These are phyloP conservation scores for Prunus mira DNA, from an alignment of 306 rosid species.

Conservation along the genomic window DNA sequence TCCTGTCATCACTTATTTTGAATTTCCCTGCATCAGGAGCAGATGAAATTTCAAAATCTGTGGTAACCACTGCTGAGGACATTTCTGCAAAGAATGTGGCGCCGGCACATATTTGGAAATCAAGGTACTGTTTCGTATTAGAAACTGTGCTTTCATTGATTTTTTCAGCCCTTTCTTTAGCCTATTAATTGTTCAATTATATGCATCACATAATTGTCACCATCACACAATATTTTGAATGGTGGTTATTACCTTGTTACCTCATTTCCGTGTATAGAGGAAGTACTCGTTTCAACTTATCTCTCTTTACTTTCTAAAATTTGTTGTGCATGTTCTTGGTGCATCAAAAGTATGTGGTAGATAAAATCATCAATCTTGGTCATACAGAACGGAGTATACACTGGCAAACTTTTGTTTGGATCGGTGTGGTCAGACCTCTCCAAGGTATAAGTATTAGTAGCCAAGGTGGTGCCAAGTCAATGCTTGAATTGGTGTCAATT, in stretches of 20 bases:
- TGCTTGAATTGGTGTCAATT: neutral
- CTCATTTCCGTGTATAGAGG: neutral
- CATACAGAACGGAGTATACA: neutral
- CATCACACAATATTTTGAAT: neutral
- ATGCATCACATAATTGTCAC: slow-evolving; percentile 3
- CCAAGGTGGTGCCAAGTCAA: neutral
- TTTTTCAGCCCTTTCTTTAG: neutral
- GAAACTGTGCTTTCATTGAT: neutral
- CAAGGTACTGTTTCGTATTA: slow-evolving; percentile 57
- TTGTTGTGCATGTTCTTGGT: neutral
- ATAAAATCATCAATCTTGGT: slow-evolving; percentile 8
- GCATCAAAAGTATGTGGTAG: neutral
- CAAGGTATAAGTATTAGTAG: neutral
- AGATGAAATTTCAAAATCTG: slow-evolving; percentile 89
- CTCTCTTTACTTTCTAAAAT: neutral
- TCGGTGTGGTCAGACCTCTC: slow-evolving; percentile 7
- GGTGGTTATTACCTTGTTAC: neutral
- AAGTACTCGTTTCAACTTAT: neutral
- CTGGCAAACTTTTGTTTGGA: slow-evolving; percentile 1
- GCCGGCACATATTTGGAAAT: slow-evolving; percentile 76
- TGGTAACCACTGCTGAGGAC: slow-evolving; percentile 59
- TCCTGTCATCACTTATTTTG: slow-evolving; percentile 81
- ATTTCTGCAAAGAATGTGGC: slow-evolving; percentile 40
- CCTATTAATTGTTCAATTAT: neutral
- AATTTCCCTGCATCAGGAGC: slow-evolving; percentile 82